phyloP scores from a whole-genome alignment of 371 early-diverging fungal species.

The Parasitella parasitica region DNA sequence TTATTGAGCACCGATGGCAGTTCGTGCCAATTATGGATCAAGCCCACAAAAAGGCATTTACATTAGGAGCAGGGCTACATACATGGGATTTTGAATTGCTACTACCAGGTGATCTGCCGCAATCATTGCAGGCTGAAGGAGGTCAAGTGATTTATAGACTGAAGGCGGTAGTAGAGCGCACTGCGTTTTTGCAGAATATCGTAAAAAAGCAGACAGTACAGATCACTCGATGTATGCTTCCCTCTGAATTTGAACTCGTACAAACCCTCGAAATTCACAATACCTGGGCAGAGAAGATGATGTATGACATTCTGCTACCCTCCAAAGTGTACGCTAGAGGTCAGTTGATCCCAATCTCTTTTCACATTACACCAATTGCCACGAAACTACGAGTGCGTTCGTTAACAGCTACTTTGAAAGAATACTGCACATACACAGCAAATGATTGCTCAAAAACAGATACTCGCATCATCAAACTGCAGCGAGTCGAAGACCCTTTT shows the following conservation, averaged over 20 bases:
- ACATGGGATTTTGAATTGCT: constrained; percentile 37
- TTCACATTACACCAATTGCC: constrained; percentile 39
- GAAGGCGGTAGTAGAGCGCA: constrained; percentile 43
- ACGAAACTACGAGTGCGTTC: constrained; percentile 28
- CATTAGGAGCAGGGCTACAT: constrained; percentile 36
- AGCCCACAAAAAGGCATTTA: constrained; percentile 17
- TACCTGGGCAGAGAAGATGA: constrained; percentile 47
- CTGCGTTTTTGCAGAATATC: constrained; percentile 38
- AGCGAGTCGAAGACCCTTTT: constrained; percentile 28
- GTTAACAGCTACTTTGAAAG: constrained; percentile 35
- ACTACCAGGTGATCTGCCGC: constrained; percentile 46
- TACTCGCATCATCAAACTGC: constrained; percentile 26
- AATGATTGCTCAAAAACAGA: constrained; percentile 41
- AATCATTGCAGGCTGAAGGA: constrained; percentile 43
- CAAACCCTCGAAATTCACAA: constrained; percentile 42
- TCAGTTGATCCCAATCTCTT: constrained; percentile 36
- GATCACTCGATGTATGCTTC: constrained; percentile 36
- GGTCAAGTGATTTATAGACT: constrained; percentile 38
- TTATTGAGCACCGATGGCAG: constrained; percentile 38
- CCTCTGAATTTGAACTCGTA: constrained; percentile 33
- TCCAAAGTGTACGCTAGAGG: constrained; percentile 39
- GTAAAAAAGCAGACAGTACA: constrained; percentile 28
- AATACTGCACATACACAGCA: constrained; percentile 42
- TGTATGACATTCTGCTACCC: constrained; percentile 43
- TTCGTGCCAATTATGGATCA: constrained; percentile 27